A percentile compares a stretch with the other conserved stretches of the same genome.
phyloP scores from a whole-genome alignment of 805 yeast species.

The Kodamaea sagamina region DNA sequence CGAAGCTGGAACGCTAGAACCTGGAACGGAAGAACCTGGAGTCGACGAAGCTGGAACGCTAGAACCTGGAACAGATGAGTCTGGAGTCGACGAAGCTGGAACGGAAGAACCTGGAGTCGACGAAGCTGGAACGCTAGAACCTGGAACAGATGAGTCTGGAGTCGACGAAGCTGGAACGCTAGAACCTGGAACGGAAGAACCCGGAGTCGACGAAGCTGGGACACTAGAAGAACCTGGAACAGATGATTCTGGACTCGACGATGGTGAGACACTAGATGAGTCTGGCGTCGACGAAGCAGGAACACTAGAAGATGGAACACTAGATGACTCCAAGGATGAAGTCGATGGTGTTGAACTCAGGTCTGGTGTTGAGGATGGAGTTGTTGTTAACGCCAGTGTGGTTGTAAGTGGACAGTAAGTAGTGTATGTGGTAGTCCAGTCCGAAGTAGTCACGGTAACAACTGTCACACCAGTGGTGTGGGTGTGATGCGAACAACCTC shows the following conservation, averaged over 20 bases:
- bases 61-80: background rate
- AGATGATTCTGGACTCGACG: background rate
- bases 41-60: background rate
- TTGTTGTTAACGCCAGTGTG: background rate
- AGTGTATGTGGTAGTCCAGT: slow-evolving; percentile 15
- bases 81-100: slow-evolving; percentile 1
- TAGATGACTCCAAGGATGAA: background rate
- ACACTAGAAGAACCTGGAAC: background rate
- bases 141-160: background rate
- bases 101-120: slow-evolving; percentile 1
- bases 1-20: slow-evolving; percentile 1
- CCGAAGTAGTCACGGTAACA: slow-evolving; percentile 15
- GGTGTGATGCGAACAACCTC: background rate
- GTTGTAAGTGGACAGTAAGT: slow-evolving; percentile 20
- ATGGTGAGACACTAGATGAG: too few species aligned
- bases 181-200: background rate
- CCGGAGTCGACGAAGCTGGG: background rate
- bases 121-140: background rate
- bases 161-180: background rate
- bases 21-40: background rate
- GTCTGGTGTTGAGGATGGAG: background rate
- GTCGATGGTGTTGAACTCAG: too few species aligned
- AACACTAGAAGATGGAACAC: background rate
- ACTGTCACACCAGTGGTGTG: slow-evolving; percentile 13
- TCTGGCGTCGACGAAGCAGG: slow-evolving; percentile 1